Conservation (phyloP, 2,329 filamentous ascomycete species). For the Tolypocladium pustulatum region DNA sequence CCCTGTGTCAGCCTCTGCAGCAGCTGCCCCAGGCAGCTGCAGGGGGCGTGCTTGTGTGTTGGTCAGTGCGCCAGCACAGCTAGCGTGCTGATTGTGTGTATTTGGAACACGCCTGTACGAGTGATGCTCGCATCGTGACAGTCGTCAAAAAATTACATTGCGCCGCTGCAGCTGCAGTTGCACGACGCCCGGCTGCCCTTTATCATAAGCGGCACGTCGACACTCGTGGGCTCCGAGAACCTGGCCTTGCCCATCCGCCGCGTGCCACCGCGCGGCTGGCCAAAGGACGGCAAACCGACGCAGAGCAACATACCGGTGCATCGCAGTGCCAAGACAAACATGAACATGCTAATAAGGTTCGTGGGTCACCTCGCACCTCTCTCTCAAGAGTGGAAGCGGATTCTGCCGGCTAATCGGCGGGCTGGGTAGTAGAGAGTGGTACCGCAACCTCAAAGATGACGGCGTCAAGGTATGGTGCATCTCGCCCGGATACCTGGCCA, state of each 20-base stretch:
- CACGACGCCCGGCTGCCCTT: neutral
- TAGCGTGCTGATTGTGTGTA: no score
- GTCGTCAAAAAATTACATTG: no score
- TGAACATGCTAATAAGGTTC: neutral
- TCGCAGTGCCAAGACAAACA: neutral
- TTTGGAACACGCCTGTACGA: no score
- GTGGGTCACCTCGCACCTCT: neutral
- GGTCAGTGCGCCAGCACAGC: no score
- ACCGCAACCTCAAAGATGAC: neutral
- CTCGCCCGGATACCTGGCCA: neutral
- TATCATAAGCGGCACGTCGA: neutral
- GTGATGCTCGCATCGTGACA: no score
- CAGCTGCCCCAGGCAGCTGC: no score
- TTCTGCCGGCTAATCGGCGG: neutral
- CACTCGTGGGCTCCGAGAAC: neutral
- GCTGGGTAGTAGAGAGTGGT: neutral
- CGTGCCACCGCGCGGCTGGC: neutral
- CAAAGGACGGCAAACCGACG: neutral
- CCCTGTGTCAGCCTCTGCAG: no score
- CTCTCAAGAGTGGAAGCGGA: neutral
- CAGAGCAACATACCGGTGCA: neutral
- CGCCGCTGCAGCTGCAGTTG: neutral
- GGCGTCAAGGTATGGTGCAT: neutral
- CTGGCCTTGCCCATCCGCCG: neutral
- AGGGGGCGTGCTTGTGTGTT: no score